Evolutionary conservation across 192 early-diverging fungal genomes (phyloP).

Genomic region (Coemansia biformis): DNA sequence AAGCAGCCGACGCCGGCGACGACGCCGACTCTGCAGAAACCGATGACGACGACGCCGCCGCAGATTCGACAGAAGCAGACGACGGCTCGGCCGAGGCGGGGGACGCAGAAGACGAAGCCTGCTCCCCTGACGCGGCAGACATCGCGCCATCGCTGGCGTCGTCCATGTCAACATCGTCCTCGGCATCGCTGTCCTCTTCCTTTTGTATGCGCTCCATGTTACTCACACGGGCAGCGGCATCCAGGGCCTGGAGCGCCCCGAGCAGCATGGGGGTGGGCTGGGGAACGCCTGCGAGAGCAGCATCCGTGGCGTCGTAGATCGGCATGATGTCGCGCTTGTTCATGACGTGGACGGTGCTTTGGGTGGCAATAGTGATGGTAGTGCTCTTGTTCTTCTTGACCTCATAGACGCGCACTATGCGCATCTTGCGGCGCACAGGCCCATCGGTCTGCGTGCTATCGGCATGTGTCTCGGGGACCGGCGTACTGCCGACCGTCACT

Average conservation of each 20-base stretch:
- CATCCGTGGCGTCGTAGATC: constrained; percentile 16
- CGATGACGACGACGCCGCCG: too few relatives aligned
- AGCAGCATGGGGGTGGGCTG: background rate
- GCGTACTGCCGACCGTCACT: constrained; percentile 23
- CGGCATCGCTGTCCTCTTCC: constrained; percentile 18
- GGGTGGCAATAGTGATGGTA: constrained; percentile 2
- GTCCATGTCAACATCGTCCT: constrained; percentile 10
- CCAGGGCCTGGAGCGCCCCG: background rate
- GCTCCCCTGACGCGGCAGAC: too few relatives aligned
- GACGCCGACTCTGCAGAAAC: too few relatives aligned
- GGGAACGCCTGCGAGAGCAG: too few relatives aligned
- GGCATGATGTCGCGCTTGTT: constrained; percentile 39
- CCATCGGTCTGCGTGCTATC: constrained; percentile 2
- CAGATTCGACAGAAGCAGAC: background rate
- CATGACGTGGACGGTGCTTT: constrained; percentile 2
- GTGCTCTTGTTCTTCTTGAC: constrained; percentile 48
- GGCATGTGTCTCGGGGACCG: background rate
- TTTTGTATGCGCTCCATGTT: constrained; percentile 16
- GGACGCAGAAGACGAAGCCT: constrained; percentile 2
- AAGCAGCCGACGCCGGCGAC: too few relatives aligned
- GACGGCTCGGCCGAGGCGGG: constrained; percentile 2
- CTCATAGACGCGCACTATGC: constrained; percentile 44
- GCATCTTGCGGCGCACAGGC: constrained; percentile 46
- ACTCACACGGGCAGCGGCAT: constrained; percentile 7
- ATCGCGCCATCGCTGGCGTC: constrained; percentile 10